These are phyloP conservation scores for Eimeria zaria DNA, from an alignment of 169 alveolate species.

Conservation along the genomic window DNA sequence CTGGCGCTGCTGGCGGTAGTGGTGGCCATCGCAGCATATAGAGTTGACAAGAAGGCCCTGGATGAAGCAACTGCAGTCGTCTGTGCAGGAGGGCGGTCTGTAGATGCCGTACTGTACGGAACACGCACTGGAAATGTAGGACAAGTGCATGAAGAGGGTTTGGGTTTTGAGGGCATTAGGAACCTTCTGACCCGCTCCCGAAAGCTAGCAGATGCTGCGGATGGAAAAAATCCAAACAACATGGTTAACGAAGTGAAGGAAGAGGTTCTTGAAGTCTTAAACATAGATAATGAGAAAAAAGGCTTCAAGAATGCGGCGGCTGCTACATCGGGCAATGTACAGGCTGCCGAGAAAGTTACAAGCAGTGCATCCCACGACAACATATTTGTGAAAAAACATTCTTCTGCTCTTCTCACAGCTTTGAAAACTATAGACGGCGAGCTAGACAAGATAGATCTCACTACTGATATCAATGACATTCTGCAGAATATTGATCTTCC, in stretches of 20 bases:
- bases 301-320: neutral
- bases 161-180: neutral
- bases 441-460: neutral
- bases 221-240: constrained; percentile 14
- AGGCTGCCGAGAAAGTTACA: neutral
- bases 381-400: constrained; percentile 14
- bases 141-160: neutral
- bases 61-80: constrained; percentile 51
- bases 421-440: neutral
- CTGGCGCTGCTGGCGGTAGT: neutral
- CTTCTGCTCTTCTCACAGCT: neutral
- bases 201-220: neutral
- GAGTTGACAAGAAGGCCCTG: constrained; percentile 32
- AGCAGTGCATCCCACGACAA: neutral
- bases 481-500: neutral
- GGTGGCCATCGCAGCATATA: constrained; percentile 32
- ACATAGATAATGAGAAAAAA: neutral
- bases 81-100: constrained; percentile 64
- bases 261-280: neutral
- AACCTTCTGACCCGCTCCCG: neutral
- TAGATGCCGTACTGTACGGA: constrained; percentile 37
- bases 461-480: neutral
- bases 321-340: neutral
- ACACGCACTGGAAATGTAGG: constrained; percentile 10
- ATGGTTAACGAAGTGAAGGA: constrained; percentile 12